phyloP scores from a whole-genome alignment of 2,329 filamentous ascomycete genomes.

The Zasmidium angulare region DNA sequence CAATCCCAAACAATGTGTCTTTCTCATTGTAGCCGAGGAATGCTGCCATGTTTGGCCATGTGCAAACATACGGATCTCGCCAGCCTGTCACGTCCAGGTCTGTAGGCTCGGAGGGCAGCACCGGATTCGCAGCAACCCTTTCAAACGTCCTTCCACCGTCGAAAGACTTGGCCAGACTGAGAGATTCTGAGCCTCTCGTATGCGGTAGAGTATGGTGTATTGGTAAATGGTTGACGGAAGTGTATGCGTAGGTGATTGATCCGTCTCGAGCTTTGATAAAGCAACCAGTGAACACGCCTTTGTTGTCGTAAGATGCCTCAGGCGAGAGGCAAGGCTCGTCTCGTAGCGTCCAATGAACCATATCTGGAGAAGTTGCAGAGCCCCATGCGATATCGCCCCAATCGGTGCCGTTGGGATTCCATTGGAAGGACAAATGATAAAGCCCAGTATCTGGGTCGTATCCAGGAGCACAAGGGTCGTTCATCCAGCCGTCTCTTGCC shows the following conservation, averaged over 20 bases:
- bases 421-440: conserved; percentile 47
- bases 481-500: conserved; percentile 43
- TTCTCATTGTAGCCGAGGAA: conserved; percentile 16
- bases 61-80: conserved; percentile 42
- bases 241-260: conserved; percentile 41
- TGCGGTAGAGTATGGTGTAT: conserved; percentile 44
- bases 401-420: conserved; percentile 43
- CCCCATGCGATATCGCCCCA: conserved; percentile 48
- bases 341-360: conserved; percentile 40
- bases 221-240: conserved; percentile 41
- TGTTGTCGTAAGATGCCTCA: conserved; percentile 38
- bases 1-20: conserved; percentile 45
- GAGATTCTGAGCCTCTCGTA: conserved; percentile 36
- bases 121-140: conserved; percentile 38
- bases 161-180: conserved; percentile 40
- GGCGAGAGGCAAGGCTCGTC: conserved; percentile 35
- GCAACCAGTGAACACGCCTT: conserved; percentile 47
- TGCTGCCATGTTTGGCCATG: conserved; percentile 31
- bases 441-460: conserved; percentile 41
- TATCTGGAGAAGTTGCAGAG: conserved; percentile 38
- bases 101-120: conserved; percentile 37
- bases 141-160: conserved; percentile 42
- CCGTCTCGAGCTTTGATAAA: conserved; percentile 33
- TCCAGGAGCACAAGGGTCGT: conserved; percentile 45
- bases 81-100: conserved; percentile 42